phyloP scores from a whole-genome alignment of 768 basidiomycete genomes.

The Auricularia auricula-judae region DNA sequence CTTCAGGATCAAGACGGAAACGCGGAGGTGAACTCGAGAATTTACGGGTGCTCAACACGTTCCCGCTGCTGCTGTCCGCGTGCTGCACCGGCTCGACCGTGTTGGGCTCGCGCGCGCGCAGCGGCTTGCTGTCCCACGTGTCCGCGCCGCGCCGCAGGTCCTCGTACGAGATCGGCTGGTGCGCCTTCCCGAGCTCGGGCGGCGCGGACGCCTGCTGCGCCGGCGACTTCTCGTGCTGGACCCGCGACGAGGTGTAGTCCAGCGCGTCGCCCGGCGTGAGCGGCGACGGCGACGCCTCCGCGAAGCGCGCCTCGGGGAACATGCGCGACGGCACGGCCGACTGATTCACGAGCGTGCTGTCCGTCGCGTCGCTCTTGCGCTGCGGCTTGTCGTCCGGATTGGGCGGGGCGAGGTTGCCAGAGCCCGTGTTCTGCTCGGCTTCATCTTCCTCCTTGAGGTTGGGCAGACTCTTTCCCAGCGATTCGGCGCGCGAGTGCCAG shows the following conservation, averaged over 20 bases:
- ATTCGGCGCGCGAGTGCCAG: neutral
- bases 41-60: neutral
- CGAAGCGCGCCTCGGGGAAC: conserved; percentile 21
- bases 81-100: neutral
- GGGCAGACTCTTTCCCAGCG: neutral
- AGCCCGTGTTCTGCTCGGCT: neutral
- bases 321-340: neutral
- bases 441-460: neutral
- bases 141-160: neutral
- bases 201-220: conserved; percentile 35
- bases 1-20: neutral
- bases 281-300: conserved; percentile 34
- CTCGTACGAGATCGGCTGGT: conserved; percentile 10
- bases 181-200: conserved; percentile 32
- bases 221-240: conserved; percentile 6
- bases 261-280: conserved; percentile 9
- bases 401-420: neutral
- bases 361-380: neutral
- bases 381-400: neutral
- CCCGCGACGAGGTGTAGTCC: neutral
- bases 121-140: neutral
- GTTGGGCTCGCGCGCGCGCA: neutral
- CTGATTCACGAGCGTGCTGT: neutral
- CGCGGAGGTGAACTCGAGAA: neutral
- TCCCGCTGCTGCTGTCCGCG: neutral